Evolutionary conservation across 176 grass and related monocot species (phyloP).

Genomic region (Aegilops bicornis): DNA sequence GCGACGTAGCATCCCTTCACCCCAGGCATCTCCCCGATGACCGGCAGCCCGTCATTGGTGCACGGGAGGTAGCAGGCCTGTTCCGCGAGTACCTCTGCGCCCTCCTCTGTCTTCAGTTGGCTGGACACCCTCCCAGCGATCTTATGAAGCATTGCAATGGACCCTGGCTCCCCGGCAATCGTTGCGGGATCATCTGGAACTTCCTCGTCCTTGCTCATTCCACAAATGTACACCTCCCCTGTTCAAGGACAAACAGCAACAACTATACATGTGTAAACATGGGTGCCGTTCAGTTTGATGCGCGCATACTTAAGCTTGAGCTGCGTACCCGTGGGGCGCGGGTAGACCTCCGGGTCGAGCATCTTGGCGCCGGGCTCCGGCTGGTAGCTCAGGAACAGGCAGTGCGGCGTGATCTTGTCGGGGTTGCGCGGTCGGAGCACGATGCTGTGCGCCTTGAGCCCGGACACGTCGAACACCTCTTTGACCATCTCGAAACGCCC

Average conservation of each 20-base stretch:
- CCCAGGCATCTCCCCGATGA: conserved; percentile 77
- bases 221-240: conserved; percentile 96
- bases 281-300: background rate
- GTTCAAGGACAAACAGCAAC: background rate
- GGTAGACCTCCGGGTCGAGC: conserved; percentile 84
- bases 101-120: conserved; percentile 64
- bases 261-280: background rate
- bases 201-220: conserved; percentile 65
- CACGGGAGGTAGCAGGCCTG: conserved; percentile 91
- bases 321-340: conserved; percentile 70
- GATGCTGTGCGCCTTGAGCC: conserved; percentile 86
- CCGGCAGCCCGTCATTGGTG: conserved; percentile 67
- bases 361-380: conserved; percentile 73
- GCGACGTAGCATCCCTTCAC: conserved; percentile 78
- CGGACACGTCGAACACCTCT: conserved; percentile 66
- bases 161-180: conserved; percentile 60
- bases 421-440: conserved; percentile 64
- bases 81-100: conserved; percentile 58
- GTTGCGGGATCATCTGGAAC: conserved; percentile 65
- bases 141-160: conserved; percentile 90
- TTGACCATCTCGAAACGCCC: conserved; percentile 41
- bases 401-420: conserved; percentile 69
- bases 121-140: conserved; percentile 72
- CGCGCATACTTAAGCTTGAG: background rate
- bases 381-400: conserved; percentile 86